Evolutionary conservation across 306 rosid genomes (phyloP).

Genomic region (Elaeagnus macrophylla): DNA sequence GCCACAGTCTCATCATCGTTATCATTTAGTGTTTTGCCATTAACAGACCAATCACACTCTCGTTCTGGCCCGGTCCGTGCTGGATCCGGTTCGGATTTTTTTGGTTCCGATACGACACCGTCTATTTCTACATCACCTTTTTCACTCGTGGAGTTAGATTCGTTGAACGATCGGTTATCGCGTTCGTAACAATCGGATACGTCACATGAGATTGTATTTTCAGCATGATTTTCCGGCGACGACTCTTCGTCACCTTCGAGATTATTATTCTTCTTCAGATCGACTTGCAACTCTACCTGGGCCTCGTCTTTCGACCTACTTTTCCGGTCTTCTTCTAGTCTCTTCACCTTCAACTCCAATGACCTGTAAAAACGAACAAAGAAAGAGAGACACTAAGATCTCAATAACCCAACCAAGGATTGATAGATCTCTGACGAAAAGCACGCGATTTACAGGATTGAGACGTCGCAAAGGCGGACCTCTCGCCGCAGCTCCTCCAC

Average conservation of each 20-base stretch:
- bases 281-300: slow-evolving; percentile 4
- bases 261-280: slow-evolving; percentile 7
- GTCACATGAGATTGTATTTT: slow-evolving; percentile 16
- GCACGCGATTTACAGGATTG: slow-evolving; percentile 35
- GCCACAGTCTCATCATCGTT: slow-evolving; percentile 2
- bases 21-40: slow-evolving; percentile 6
- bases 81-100: slow-evolving; percentile 26
- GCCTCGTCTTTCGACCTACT: slow-evolving; percentile 15
- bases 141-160: slow-evolving; percentile 46
- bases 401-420: slow-evolving; percentile 3
- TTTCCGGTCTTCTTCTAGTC: slow-evolving; percentile 39
- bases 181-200: slow-evolving; percentile 22
- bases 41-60: slow-evolving; percentile 11
- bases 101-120: slow-evolving; percentile 10
- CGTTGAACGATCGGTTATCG: slow-evolving; percentile 42
- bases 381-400: slow-evolving; percentile 25
- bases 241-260: slow-evolving; percentile 3
- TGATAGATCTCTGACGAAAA: slow-evolving; percentile 29
- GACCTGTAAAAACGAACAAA: slow-evolving; percentile 34
- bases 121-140: slow-evolving; percentile 20
- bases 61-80: slow-evolving; percentile 11
- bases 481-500: slow-evolving; percentile 48
- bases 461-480: slow-evolving; percentile 36
- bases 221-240: slow-evolving; percentile 15
- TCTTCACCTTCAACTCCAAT: slow-evolving; percentile 49